Evolutionary conservation across 2,329 filamentous ascomycete species (phyloP), one percentile per base, ranked within the genome.

Genomic region (Chaetothyriales sp.): DNA sequence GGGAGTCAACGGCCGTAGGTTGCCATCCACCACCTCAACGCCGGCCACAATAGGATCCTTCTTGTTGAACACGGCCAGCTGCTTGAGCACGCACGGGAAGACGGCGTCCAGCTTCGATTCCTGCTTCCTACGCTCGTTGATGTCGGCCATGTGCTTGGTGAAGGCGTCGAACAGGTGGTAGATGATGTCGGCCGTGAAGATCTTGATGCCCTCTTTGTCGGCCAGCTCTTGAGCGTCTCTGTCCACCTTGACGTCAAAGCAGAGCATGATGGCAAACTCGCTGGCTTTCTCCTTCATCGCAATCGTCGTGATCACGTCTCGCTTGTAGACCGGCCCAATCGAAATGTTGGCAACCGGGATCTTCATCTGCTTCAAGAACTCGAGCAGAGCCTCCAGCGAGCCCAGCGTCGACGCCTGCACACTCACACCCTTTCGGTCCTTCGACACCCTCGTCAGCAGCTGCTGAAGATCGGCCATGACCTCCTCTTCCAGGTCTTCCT

Each of bases 201-300:
- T 86, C 76, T 94, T 97, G 72, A 98, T 86, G 49, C 89, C 89
- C 56, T 94, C 82, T 52, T 97, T 89, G 18, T 95, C 88, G 9
- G 92, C 92, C 63, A 97, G 94, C 8, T 80, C 77, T 59, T 85
- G 82, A 0, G 92, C 92, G 66, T 98, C 92, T 70, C 95, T 97
- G 72, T 98, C 92, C 15, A 98, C 87, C 74, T 95, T 97, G 71
- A 98, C 92, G 68, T 98, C 94, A 77, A 98, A 98, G 69, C 92
- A 97, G 48, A 98, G 82, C 92, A 98, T 98, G 66, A 97, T 87
- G n/a, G 92, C 92, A 62, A 83, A 94, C 66, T 98, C 89, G 60
- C 88, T 88, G 15, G 83, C 79, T 73, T 95, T 97, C 71, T 98
- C 92, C 64, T 97, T 69, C 92, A 98, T 98, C 61, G 87, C 85